Base-by-base conservation (phyloP, 2,329 filamentous ascomycete species). In the Akanthomyces lecanii region DNA sequence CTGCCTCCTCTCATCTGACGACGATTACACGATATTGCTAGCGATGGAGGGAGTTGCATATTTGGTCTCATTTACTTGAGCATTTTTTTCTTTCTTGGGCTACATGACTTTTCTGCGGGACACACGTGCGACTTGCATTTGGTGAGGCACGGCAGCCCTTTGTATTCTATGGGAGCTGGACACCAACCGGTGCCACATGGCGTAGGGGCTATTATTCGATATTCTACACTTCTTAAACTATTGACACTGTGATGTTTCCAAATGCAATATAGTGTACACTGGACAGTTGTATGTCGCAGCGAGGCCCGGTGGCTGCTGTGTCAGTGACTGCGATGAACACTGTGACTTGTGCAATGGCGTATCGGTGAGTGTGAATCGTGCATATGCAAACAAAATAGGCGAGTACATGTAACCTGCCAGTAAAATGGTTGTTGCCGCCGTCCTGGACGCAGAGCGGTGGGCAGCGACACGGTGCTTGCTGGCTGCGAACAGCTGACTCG, bases 101-200 rank as follows among this genome's bases (percentile, higher is more conserved):
- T 62, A 62, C 30, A 28, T 62, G 59, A 47, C 40, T 48, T 40
- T 62, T 50, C 6, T 45, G 11, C 18, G 47, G 36, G 47, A 42
- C 33, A n/a, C 36, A 38, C 25, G 44, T 42, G 33, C 8, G 44
- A 11, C 21, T 21, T 12, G 25, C 52, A 21, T 25, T 3, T 18
- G 12, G 18, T 51, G 40, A 42, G 23, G 30, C 60, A 21, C 33
- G 33, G 18, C 33, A 14, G 25, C 18, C 33, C 44, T 53, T n/a
- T 62, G 60, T 62, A 62, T 62, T 62, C 52, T 62, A 62, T 50
- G 18, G 60, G 60, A 62, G 52, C 60, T 62, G 56, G 60, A 45
- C 60, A 50, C 45, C 44, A 8, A 33, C 45, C 10, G 60, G 60
- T 55, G 52, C n/a, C 51, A 47, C n/a, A 50, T 30, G 44, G 60